A percentile compares a stretch with the other conserved stretches of the same genome.
These are phyloP conservation scores for Vitis hybrid DNA, from an alignment of 177 flowering plant species.

Conservation along the genomic window DNA sequence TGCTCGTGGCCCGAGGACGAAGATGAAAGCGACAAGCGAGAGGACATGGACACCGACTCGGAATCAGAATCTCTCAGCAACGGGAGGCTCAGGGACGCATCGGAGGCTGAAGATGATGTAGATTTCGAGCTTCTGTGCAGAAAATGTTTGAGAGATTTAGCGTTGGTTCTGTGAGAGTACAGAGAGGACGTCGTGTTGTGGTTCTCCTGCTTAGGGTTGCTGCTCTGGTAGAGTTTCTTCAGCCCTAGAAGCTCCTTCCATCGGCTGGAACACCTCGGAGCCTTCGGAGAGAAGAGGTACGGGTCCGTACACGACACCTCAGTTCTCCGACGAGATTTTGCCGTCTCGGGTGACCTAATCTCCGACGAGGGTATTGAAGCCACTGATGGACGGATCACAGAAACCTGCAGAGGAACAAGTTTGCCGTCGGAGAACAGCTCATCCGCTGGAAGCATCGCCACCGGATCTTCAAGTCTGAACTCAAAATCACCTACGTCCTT, in stretches of 20 bases:
- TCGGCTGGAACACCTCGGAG: slow-evolving; percentile 84
- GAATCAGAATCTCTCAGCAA: slow-evolving; percentile 60
- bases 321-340: slow-evolving; percentile 29
- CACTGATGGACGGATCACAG: slow-evolving; percentile 15
- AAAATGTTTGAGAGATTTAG: slow-evolving; percentile 50
- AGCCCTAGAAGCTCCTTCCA: slow-evolving; percentile 87
- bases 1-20: slow-evolving; percentile 71
- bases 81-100: slow-evolving; percentile 48
- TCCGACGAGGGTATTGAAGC: slow-evolving; percentile 8
- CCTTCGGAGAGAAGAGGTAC: slow-evolving; percentile 75
- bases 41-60: slow-evolving; percentile 57
- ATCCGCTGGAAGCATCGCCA: slow-evolving; percentile 77
- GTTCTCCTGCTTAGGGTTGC: slow-evolving; percentile 20
- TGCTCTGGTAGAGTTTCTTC: slow-evolving; percentile 50
- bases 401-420: slow-evolving; percentile 59
- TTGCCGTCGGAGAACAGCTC: slow-evolving; percentile 83
- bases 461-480: slow-evolving; percentile 80
- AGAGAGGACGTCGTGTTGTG: slow-evolving; percentile 20
- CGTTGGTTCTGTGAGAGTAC: slow-evolving; percentile 16
- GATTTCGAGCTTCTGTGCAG: slow-evolving; percentile 56
- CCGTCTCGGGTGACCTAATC: slow-evolving; percentile 33
- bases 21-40: slow-evolving; percentile 71
- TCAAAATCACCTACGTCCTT: slow-evolving; percentile 56
- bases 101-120: slow-evolving; percentile 31
- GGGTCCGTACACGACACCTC: slow-evolving; percentile 44